Evolutionary conservation across 2,329 filamentous ascomycete genomes (phyloP).

Genomic region (Byssothecium circinans): DNA sequence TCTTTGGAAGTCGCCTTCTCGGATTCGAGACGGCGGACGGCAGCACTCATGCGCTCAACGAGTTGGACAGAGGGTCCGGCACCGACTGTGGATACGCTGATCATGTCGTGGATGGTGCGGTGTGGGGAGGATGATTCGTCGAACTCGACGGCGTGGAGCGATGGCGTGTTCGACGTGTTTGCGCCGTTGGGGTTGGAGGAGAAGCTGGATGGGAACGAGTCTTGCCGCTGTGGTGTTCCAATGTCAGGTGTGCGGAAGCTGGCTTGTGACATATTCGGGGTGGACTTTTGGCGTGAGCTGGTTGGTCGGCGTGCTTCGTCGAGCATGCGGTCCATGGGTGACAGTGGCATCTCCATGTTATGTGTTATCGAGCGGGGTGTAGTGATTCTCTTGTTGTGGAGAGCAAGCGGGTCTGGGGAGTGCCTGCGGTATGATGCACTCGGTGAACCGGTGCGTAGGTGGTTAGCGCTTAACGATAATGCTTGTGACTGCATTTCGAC

Average conservation of each 20-base stretch:
- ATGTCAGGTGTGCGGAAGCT: constrained; percentile 40
- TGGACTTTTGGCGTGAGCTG: constrained; percentile 36
- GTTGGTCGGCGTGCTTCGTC: constrained; percentile 41
- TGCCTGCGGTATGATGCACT: constrained; percentile 44
- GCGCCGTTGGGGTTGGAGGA: constrained; percentile 42
- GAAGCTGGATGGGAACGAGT: constrained; percentile 37
- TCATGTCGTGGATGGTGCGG: constrained; percentile 70
- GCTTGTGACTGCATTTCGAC: constrained; percentile 47
- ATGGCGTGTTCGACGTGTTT: constrained; percentile 47
- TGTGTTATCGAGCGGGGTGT: constrained; percentile 35
- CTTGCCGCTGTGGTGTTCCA: constrained; percentile 36
- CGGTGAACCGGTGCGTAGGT: constrained; percentile 42
- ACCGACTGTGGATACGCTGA: constrained; percentile 84
- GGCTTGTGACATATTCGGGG: constrained; percentile 11
- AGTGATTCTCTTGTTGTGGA: constrained; percentile 32
- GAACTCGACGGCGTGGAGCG: constrained; percentile 48
- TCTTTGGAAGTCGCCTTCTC: constrained; percentile 90
- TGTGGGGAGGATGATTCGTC: constrained; percentile 64
- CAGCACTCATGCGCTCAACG: constrained; percentile 93
- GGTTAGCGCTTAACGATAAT: constrained; percentile 21
- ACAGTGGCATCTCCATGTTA: constrained; percentile 32
- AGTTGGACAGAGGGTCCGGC: constrained; percentile 93
- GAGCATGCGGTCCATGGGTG: constrained; percentile 41
- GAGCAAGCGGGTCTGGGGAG: constrained; percentile 42
- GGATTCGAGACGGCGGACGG: constrained; percentile 84